These are phyloP conservation scores for Seminavis robusta DNA, from an alignment of 108 stramenopile species.

Conservation along the genomic window DNA sequence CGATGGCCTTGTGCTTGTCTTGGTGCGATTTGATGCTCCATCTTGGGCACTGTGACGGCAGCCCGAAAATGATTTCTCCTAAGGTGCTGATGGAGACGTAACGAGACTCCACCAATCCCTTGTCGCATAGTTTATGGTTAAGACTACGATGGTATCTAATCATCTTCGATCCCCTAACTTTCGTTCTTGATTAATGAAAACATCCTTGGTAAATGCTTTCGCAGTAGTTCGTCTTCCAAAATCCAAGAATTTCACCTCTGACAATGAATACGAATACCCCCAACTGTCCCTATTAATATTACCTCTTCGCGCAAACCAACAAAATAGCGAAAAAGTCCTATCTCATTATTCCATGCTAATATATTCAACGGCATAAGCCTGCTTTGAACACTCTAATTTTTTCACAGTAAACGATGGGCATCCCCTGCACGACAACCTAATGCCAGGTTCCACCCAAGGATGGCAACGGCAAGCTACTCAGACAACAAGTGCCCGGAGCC, in stretches of 20 bases:
- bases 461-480: slow-evolving; percentile 46
- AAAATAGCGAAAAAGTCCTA: slow-evolving; percentile 97
- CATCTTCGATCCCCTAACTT: slow-evolving; percentile 99
- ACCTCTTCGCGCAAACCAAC: slow-evolving; percentile 95
- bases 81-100: slow-evolving; percentile 91
- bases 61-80: slow-evolving; percentile 98
- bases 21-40: too few relatives aligned
- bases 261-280: slow-evolving; percentile 98
- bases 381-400: slow-evolving; percentile 99
- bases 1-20: too few relatives aligned
- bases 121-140: slow-evolving; percentile 99
- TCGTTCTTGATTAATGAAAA: slow-evolving; percentile 99
- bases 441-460: slow-evolving; percentile 87
- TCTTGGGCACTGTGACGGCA: too few relatives aligned
- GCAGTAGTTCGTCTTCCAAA: slow-evolving; percentile 99
- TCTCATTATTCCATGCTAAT: slow-evolving; percentile 96
- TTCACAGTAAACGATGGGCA: slow-evolving; percentile 95
- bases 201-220: slow-evolving; percentile 99
- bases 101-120: slow-evolving; percentile 89
- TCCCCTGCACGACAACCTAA: slow-evolving; percentile 88
- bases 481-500: slow-evolving; percentile 23
- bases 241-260: slow-evolving; percentile 99
- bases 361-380: slow-evolving; percentile 97
- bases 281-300: slow-evolving; percentile 98
- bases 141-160: slow-evolving; percentile 99